Evolutionary conservation across 2,329 filamentous ascomycete genomes (phyloP).

Genomic region (Penicillium concentricum): DNA sequence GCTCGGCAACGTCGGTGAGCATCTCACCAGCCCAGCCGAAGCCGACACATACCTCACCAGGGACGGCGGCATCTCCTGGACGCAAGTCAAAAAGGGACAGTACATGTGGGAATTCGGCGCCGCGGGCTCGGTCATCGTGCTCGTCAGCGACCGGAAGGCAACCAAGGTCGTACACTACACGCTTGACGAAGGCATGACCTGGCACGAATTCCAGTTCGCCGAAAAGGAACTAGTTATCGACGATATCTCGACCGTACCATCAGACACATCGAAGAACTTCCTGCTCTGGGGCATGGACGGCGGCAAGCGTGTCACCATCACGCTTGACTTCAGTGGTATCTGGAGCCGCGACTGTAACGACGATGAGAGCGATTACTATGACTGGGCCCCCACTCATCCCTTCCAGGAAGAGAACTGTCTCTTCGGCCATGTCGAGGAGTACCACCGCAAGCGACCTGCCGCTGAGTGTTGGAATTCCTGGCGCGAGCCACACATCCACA

Average conservation of each 20-base stretch:
- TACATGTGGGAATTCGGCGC: constrained; percentile 97
- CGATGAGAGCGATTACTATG: constrained; percentile 68
- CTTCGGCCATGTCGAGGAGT: constrained; percentile 86
- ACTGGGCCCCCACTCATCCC: constrained; percentile 88
- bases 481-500: constrained; percentile 68
- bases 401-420: constrained; percentile 75
- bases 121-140: constrained; percentile 86
- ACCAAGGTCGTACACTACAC: constrained; percentile 74
- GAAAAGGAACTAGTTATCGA: constrained; percentile 69
- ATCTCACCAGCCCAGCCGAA: constrained; percentile 65
- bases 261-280: constrained; percentile 87
- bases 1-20: constrained; percentile 82
- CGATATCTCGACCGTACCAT: constrained; percentile 84
- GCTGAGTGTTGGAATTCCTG: constrained; percentile 78
- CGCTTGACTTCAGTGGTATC: constrained; percentile 84
- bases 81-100: constrained; percentile 76
- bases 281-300: constrained; percentile 74
- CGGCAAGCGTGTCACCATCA: constrained; percentile 66
- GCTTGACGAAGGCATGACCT: constrained; percentile 75
- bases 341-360: constrained; percentile 67
- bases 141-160: constrained; percentile 69
- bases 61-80: constrained; percentile 90
- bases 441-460: constrained; percentile 83
- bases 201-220: constrained; percentile 73
- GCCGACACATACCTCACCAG: constrained; percentile 87